Evolutionary conservation across 176 grass and related monocot genomes (phyloP).

Genomic region (Ananas comosus): DNA sequence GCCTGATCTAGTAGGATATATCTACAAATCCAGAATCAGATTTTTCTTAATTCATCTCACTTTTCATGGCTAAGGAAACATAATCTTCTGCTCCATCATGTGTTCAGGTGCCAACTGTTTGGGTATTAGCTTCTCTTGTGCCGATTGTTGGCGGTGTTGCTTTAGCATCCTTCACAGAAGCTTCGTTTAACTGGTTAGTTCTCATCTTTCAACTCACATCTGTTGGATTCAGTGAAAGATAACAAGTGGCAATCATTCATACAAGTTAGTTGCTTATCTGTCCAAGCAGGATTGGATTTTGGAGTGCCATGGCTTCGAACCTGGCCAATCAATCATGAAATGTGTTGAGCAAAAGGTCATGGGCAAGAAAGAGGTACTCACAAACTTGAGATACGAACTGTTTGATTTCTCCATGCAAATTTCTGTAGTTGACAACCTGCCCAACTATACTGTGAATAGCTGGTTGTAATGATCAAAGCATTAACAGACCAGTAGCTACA

Average conservation of each 20-base stretch:
- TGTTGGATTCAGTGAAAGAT: too few species aligned
- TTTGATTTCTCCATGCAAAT: background rate
- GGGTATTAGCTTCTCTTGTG: conserved; percentile 55
- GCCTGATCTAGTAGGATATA: too few species aligned
- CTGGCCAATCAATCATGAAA: conserved; percentile 70
- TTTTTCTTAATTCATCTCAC: too few species aligned
- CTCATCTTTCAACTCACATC: background rate
- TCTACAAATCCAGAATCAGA: too few species aligned
- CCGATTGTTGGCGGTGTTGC: conserved; percentile 72
- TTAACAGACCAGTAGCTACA: too few species aligned
- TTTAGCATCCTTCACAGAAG: conserved; percentile 59
- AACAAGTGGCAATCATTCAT: too few species aligned
- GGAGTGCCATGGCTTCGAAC: conserved; percentile 87
- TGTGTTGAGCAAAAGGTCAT: conserved; percentile 66
- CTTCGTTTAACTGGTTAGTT: conserved; percentile 72
- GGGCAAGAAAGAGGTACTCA: conserved; percentile 38
- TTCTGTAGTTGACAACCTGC: background rate
- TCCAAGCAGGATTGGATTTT: conserved; percentile 62
- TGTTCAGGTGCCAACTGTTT: conserved; percentile 46
- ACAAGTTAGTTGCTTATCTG: background rate
- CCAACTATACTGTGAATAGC: background rate
- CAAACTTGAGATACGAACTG: background rate
- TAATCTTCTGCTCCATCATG: background rate
- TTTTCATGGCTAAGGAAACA: too few species aligned
- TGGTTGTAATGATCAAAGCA: too few species aligned